phyloP scores from a whole-genome alignment of 2,329 filamentous ascomycete genomes.

The Aspergillus aculeatinus region DNA sequence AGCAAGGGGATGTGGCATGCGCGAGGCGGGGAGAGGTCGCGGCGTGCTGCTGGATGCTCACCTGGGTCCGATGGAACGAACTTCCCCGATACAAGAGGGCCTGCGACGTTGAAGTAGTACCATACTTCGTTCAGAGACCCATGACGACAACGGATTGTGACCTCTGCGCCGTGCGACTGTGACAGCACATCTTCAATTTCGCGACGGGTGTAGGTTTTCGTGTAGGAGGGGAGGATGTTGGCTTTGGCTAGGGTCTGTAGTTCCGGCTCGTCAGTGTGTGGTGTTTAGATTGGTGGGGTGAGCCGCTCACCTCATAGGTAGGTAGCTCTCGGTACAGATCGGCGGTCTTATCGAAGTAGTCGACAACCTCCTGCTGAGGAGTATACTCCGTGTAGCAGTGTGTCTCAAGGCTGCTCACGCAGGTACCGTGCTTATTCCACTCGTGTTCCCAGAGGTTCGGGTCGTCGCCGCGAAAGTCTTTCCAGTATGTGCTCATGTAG shows the following conservation, averaged over 20 bases:
- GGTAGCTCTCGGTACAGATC: slow-evolving; percentile 65
- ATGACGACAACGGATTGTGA: slow-evolving; percentile 58
- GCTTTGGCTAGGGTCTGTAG: slow-evolving; percentile 57
- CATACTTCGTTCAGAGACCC: slow-evolving; percentile 55
- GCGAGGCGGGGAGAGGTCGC: background rate
- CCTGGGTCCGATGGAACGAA: slow-evolving; percentile 38
- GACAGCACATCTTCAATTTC: slow-evolving; percentile 61
- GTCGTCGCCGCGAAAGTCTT: slow-evolving; percentile 64
- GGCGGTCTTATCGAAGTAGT: slow-evolving; percentile 68
- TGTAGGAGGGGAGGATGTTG: slow-evolving; percentile 55
- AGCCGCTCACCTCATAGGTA: slow-evolving; percentile 55
- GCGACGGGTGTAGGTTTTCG: slow-evolving; percentile 58
- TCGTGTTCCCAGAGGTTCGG: slow-evolving; percentile 72
- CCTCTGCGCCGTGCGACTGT: slow-evolving; percentile 53
- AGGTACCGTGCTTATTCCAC: slow-evolving; percentile 74
- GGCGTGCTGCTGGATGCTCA: slow-evolving; percentile 17
- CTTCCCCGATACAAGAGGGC: slow-evolving; percentile 40
- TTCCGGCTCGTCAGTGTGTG: background rate
- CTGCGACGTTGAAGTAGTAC: slow-evolving; percentile 64
- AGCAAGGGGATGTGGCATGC: background rate
- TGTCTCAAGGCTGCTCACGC: slow-evolving; percentile 67
- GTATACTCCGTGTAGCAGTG: slow-evolving; percentile 64
- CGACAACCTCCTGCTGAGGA: slow-evolving; percentile 63
- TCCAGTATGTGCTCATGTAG: slow-evolving; percentile 72
- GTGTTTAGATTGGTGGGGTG: background rate